Conservation (phyloP, 768 basidiomycete species). For the Amanita rimosa region DNA sequence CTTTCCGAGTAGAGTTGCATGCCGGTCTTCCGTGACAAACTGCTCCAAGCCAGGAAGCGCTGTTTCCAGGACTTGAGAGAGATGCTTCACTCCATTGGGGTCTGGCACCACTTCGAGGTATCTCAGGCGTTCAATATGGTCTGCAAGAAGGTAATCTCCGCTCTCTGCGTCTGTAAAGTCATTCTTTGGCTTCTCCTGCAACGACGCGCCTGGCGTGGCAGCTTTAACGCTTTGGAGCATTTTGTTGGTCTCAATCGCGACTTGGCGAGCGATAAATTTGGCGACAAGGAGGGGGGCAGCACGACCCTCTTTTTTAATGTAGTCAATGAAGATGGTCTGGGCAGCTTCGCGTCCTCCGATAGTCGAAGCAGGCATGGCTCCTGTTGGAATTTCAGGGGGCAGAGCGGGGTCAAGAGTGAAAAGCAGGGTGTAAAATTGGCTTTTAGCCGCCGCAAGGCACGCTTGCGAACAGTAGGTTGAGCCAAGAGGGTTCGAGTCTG, state of each 20-base stretch:
- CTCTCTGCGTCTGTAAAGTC: constrained; percentile 37
- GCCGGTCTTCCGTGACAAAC: constrained; percentile 53
- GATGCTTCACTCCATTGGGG: constrained; percentile 35
- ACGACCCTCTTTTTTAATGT: constrained; percentile 35
- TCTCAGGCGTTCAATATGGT: constrained; percentile 69
- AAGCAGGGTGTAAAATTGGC: constrained; percentile 56
- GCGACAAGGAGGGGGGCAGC: constrained; percentile 49
- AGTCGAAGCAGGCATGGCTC: constrained; percentile 17
- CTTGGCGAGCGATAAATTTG: constrained; percentile 63
- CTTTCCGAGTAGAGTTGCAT: constrained; percentile 51
- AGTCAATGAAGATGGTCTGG: constrained; percentile 47
- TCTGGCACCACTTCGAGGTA: constrained; percentile 45
- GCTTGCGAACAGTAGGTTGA: constrained; percentile 66
- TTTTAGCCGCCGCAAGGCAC: constrained; percentile 44
- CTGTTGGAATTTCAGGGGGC: constrained; percentile 30
- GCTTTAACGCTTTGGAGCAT: constrained; percentile 21
- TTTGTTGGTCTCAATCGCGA: constrained; percentile 53
- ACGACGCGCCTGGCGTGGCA: constrained; percentile 11
- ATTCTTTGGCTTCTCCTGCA: constrained; percentile 12
- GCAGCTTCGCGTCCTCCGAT: constrained; percentile 40
- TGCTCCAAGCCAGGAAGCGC: constrained; percentile 66
- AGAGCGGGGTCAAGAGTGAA: constrained; percentile 58
- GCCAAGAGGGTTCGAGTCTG: constrained; percentile 36
- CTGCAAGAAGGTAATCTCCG: constrained; percentile 52
- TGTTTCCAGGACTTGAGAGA: constrained; percentile 42